Evolutionary conservation across 1,139 yeast genomes (phyloP).

Genomic region (Candida sanyaensis): DNA sequence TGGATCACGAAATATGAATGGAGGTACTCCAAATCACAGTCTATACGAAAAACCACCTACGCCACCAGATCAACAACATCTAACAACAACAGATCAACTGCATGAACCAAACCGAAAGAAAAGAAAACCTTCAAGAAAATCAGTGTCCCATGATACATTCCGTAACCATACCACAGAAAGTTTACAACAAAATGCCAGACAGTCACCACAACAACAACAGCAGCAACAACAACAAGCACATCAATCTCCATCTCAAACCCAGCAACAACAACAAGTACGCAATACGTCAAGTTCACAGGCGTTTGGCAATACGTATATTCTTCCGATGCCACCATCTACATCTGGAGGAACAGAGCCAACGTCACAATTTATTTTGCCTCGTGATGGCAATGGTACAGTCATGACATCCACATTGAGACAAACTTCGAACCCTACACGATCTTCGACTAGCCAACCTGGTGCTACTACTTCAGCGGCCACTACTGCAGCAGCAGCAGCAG

Average conservation of each 20-base stretch:
- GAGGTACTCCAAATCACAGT: slow-evolving; percentile 3
- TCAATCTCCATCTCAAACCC: background rate
- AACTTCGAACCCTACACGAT: slow-evolving; percentile 9
- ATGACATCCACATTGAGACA: slow-evolving; percentile 16
- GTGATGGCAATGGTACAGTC: slow-evolving; percentile 11
- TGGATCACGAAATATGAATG: slow-evolving; percentile 12
- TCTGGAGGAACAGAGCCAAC: slow-evolving; percentile 13
- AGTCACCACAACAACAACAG: slow-evolving; percentile 2
- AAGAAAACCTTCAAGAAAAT: slow-evolving; percentile 1
- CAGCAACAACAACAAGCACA: slow-evolving; percentile 4
- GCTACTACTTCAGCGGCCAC: background rate
- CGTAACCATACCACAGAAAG: slow-evolving; percentile 3
- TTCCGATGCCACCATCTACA: slow-evolving; percentile 21
- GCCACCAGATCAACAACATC: slow-evolving; percentile 2
- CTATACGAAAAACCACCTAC: slow-evolving; percentile 8
- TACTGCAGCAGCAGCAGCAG: slow-evolving; percentile 5
- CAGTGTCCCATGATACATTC: background rate
- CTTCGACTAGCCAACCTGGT: slow-evolving; percentile 1
- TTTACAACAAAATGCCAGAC: slow-evolving; percentile 6
- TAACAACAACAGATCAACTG: background rate
- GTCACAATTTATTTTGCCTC: slow-evolving; percentile 14
- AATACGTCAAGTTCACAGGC: background rate
- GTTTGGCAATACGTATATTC: slow-evolving; percentile 15
- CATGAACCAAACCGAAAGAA: slow-evolving; percentile 5
- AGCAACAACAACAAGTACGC: slow-evolving; percentile 9